phyloP scores from a whole-genome alignment of 164 flowering plant species.

The Euptelea pleiosperma region DNA sequence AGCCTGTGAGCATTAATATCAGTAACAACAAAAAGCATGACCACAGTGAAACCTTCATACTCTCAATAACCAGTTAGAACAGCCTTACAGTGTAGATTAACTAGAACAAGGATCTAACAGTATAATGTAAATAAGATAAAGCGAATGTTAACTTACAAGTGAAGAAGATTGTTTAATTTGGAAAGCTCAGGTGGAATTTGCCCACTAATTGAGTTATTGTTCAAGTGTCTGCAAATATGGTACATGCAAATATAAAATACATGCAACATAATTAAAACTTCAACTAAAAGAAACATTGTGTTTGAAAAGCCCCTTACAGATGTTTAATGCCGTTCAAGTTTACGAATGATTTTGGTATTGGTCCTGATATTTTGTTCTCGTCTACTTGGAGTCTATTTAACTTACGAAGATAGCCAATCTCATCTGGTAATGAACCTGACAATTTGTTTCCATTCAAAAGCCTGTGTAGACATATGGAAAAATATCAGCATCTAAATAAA shows the following conservation, averaged over 20 bases:
- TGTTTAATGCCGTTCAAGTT: conserved; percentile 57
- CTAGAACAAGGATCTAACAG: neutral
- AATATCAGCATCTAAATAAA: neutral
- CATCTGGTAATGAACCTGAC: conserved; percentile 75
- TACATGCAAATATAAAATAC: neutral
- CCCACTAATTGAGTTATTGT: conserved; percentile 90
- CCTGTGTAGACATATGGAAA: conserved; percentile 35
- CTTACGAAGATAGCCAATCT: conserved; percentile 65
- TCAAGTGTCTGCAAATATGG: conserved; percentile 65
- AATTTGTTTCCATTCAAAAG: conserved; percentile 73
- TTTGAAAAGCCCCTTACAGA: conserved; percentile 40
- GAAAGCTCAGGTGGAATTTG: conserved; percentile 75
- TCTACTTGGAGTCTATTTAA: conserved; percentile 76
- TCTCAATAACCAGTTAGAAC: neutral
- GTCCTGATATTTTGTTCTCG: conserved; percentile 75
- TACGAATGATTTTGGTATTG: conserved; percentile 67
- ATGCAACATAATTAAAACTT: neutral
- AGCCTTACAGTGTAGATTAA: neutral
- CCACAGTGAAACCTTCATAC: neutral
- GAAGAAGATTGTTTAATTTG: conserved; percentile 58
- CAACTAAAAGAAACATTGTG: neutral
- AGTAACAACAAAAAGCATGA: conserved; percentile 6
- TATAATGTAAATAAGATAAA: neutral
- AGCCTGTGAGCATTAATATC: conserved; percentile 41
- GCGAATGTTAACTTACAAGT: conserved; percentile 57